Evolutionary conservation across 2,329 filamentous ascomycete genomes (phyloP).

Genomic region (Fusarium devonianum): DNA sequence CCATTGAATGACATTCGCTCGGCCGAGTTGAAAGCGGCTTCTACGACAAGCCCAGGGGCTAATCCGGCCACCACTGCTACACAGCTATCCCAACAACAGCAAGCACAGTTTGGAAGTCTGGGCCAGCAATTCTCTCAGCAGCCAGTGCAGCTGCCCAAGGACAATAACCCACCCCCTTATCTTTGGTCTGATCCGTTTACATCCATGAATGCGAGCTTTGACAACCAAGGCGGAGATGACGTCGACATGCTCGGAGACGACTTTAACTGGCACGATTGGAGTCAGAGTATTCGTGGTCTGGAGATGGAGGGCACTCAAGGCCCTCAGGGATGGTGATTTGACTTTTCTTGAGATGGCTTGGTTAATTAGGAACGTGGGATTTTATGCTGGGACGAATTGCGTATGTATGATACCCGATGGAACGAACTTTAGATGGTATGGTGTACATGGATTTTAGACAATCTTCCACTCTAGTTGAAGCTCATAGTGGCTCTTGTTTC

Average conservation of each 20-base stretch:
- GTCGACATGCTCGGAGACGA: conserved; percentile 52
- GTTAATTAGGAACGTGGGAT: conserved; percentile 3
- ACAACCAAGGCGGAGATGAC: conserved; percentile 43
- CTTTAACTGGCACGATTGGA: conserved; percentile 60
- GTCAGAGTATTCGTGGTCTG: conserved; percentile 51
- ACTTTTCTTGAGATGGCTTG: neutral
- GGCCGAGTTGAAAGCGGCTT: conserved; percentile 30
- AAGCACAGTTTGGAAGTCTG: conserved; percentile 11
- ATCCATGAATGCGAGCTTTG: conserved; percentile 41
- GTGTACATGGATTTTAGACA: conserved; percentile 19
- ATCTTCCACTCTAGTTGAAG: conserved; percentile 20
- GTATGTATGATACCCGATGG: conserved; percentile 40
- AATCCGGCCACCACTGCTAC: conserved; percentile 1
- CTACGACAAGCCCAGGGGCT: conserved; percentile 1
- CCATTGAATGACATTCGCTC: conserved; percentile 34
- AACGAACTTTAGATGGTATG: conserved; percentile 15
- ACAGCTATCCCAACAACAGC: conserved; percentile 9
- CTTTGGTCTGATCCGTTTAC: conserved; percentile 51
- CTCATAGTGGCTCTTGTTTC: neutral
- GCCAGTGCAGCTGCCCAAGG: conserved; percentile 39
- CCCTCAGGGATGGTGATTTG: conserved; percentile 36
- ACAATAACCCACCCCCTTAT: conserved; percentile 50
- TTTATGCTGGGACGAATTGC: conserved; percentile 12
- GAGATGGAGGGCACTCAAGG: conserved; percentile 45
- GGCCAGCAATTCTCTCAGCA: conserved; percentile 27